Base-by-base conservation (phyloP, 2,329 filamentous ascomycete genomes). In the Monosporascus sp. region DNA sequence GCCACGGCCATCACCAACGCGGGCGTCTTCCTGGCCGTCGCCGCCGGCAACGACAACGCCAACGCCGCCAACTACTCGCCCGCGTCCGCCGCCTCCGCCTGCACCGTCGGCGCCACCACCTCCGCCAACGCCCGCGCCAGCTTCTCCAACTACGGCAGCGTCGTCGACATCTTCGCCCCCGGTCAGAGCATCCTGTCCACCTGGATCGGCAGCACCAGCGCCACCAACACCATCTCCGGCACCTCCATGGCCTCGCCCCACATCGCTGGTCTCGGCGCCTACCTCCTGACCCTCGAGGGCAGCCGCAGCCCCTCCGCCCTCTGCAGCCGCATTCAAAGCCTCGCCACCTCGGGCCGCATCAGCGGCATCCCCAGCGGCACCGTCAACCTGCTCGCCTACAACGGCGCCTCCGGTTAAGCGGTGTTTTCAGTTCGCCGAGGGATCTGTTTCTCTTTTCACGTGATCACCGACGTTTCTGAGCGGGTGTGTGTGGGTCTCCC, bases 191-290 rank as follows among this genome's bases (percentile, higher is more conserved):
- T 77, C 45, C 57, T 74, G 1, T 75, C 71, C 17, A 68, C 76
- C 2, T 76, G 73, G 68, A 72, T 22, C 14, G 43, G 43, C 22
- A 31, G 68, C 45, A 66, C 69, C 37, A 63, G 63, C 48, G 68
- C 65, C 31, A 65, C 63, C 15, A 69, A 69, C 47, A 72, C 63
- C 27, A 73, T 83, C 60, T 78, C 73, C 15, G 84, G 83, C 37
- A 87, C 84, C 6, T 82, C 77, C 37, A 85, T 85, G 82, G 80
- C 83, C 2, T 70, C 75, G 3, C 83, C 83, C 0, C 82, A 85
- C 62, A 72, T 87, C 50, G 73, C 80, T 24, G 84, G 84, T 14
- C 65, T 87, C n/a, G 80, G 77, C 11, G 73, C 80, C n/a, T 85
- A 85, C 63, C 65, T 85, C 31, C 63, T 78, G 55, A 69, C 64